These are phyloP conservation scores for Penicillium decumbens DNA, from an alignment of 2,329 filamentous ascomycete species.

Conservation along the genomic window DNA sequence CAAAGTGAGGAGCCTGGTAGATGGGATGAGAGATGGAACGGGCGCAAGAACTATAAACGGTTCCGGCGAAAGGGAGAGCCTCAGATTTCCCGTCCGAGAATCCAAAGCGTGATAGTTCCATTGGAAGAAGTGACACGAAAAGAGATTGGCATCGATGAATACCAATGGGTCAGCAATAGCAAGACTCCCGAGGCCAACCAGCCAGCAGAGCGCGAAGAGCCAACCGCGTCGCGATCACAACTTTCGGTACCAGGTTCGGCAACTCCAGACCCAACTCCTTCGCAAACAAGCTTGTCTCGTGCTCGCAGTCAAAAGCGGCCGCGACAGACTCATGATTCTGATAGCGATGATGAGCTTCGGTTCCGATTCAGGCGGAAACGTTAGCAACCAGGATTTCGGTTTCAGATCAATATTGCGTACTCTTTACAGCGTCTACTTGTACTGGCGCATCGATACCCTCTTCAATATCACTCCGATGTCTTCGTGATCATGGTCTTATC, in stretches of 20 bases:
- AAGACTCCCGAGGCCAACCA: conserved; percentile 25
- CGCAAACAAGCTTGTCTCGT: conserved; percentile 13
- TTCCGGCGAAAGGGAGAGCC: conserved; percentile 52
- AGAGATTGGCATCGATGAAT: conserved; percentile 68
- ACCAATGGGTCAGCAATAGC: conserved; percentile 60
- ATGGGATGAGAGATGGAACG: conserved; percentile 90
- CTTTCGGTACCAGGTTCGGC: conserved; percentile 9
- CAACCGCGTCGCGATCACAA: conserved; percentile 10
- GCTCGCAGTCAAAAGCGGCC: conserved; percentile 30
- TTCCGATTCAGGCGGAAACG: conserved; percentile 52
- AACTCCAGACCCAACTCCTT: conserved; percentile 20
- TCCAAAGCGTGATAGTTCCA: conserved; percentile 60
- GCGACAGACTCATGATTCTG: conserved; percentile 45
- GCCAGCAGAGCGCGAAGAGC: conserved; percentile 19
- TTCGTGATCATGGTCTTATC: background rate
- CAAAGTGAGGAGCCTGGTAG: conserved; percentile 52
- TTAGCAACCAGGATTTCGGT: conserved; percentile 4
- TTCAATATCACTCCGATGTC: background rate
- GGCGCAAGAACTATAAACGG: conserved; percentile 90
- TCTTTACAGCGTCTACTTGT: conserved; percentile 8
- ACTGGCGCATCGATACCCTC: conserved; percentile 15
- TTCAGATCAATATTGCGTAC: background rate
- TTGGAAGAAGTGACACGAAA: conserved; percentile 68
- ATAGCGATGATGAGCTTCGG: conserved; percentile 55
- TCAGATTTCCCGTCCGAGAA: conserved; percentile 36